These are phyloP conservation scores for Tylopilus sp. DNA, from an alignment of 1,284 basidiomycete genomes.

Conservation along the genomic window DNA sequence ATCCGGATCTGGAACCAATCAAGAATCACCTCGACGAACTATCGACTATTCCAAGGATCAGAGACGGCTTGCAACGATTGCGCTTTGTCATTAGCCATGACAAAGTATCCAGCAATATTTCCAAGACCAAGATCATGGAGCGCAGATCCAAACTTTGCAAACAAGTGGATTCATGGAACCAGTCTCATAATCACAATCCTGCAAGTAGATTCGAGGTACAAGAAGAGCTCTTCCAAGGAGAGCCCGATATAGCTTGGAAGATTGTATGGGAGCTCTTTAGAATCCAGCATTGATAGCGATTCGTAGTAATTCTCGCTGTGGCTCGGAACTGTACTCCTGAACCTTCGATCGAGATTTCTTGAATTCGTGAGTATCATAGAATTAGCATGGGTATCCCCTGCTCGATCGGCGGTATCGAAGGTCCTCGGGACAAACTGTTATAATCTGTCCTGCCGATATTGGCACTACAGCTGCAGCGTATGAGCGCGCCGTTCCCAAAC, in stretches of 20 bases:
- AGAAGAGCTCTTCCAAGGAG: conserved; percentile 16
- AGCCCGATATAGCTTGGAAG: conserved; percentile 25
- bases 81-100: conserved; percentile 28
- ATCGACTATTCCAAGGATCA: neutral
- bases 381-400: too few relatives aligned
- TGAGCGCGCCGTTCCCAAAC: too few relatives aligned
- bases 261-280: conserved; percentile 23
- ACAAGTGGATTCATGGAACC: neutral
- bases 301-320: too few relatives aligned
- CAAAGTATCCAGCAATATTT: conserved; percentile 10
- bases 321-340: too few relatives aligned
- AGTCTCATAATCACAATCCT: too few relatives aligned
- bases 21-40: conserved; percentile 18
- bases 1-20: conserved; percentile 24
- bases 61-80: conserved; percentile 1
- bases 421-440: too few relatives aligned
- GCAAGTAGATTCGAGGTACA: conserved; percentile 20
- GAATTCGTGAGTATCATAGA: too few relatives aligned
- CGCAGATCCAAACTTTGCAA: neutral
- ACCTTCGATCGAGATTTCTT: too few relatives aligned
- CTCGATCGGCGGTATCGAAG: too few relatives aligned
- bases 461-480: too few relatives aligned
- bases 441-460: too few relatives aligned
- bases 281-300: neutral
- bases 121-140: conserved; percentile 10